Base-by-base conservation (phyloP, 176 grass and related monocot genomes). In the Juncus effusus region DNA sequence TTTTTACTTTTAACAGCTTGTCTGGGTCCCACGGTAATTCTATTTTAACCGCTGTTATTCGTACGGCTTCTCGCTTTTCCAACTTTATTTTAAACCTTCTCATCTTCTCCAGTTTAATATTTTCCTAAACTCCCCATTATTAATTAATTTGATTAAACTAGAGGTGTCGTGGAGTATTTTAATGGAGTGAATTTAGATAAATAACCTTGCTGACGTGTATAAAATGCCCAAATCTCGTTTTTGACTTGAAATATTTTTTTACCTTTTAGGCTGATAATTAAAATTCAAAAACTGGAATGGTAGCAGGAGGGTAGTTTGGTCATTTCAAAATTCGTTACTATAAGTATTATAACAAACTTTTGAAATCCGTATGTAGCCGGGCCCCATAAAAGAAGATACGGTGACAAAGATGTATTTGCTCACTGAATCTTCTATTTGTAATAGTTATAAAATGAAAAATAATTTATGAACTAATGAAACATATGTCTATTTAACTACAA, bases 141-240 rank as follows among this genome's bases (percentile, higher is more conserved):
- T 69, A 76, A 40, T 1, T 76, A 61, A 11, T 61, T 45, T 41
- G n/a, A 45, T 69, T 68, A 61, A 67, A 79, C 62, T 28, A 1
- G 19, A 28, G 19, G 19, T 28, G 19, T 28, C 19, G 19, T 28
- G 19, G 19, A 28, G 19, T 28, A 28, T 28, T 28, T 28, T 28
- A 28, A 28, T 28, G 19, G 19, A 28, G 19, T 28, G 19, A 28
- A 28, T 28, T 28, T 28, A 28, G 70, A 59, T 60, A 37, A 60
- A 62, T 11, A 44, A 16, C 37, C 10, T 45, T 2, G 73, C 69
- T 77, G 84, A 92, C 78, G 65, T 84, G 88, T 72, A 91, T 74
- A 78, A 81, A 78, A 87, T 62, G 9, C 73, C 60, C 51, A 76
- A 76, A 64, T 61, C 3, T 38, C 1, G n/a, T 61, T 74, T 61